Base-by-base conservation (phyloP, 2,329 filamentous ascomycete genomes). In the Cryphonectria parasitica region DNA sequence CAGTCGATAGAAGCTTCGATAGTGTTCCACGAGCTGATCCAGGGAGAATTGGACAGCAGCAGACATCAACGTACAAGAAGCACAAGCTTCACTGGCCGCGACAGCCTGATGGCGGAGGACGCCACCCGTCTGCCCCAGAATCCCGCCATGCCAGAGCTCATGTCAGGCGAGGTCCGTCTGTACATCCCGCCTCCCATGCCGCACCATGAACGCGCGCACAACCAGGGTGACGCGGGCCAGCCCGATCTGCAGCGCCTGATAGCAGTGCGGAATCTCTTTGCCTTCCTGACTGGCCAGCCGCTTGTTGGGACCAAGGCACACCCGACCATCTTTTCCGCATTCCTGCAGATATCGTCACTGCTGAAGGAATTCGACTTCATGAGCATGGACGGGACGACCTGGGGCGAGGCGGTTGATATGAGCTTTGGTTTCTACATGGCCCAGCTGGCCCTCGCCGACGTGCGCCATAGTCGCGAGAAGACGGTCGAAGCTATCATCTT, bases 401-500 rank as follows among this genome's bases (percentile, higher is more conserved):
- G 87, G 77, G 90, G 90, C 56, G 85, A 87, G 66, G 84, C 85
- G 1, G 88, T 88, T 1, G 84, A 89, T 62, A 83, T 88, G 22
- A 91, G 90, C 78, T 94, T 95, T 75, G 85, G 89, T 72, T 88
- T 88, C 75, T 97, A 94, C 77, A 89, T 95, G 71, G 91, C 95
- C 63, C 91, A 96, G 78, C 84, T 94, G 72, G 86, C 85, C 28
- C 82, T 98, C 43, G 91, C 89, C 3, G 95, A 98, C 80, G 91
- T 97, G 63, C 87, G 94, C 68, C 83, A 88, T 71, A 97, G 93
- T 78, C 88, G 91, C 36, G 94, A 97, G 77, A 97, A 96, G 85
- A 97, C 93, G 0, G 85, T 98, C 34, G 94, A 98, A 80, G 92
- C 91, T 0, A 86, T 98, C 63, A 87, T 98, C n/a, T 84, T 99